Evolutionary conservation across 164 flowering plant genomes (phyloP), one percentile per base, ranked within the genome.

Genomic region (Houttuynia cordata): DNA sequence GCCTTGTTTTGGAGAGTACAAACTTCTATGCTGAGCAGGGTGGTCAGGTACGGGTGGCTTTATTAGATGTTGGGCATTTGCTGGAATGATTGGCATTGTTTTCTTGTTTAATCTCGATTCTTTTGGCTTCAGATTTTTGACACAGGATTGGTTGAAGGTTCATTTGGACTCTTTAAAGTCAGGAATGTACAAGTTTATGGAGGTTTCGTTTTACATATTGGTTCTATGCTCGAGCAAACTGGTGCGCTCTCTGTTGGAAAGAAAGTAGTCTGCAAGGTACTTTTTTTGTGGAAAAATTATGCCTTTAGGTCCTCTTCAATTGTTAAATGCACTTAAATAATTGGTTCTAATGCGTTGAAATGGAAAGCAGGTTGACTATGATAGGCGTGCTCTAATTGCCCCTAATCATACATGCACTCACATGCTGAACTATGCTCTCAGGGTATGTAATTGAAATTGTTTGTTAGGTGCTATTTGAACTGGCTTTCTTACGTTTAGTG

Each of bases 381-480:
- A 78, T 10, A 77, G 99, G 64, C 89, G 99, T 56, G 77, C 74
- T 54, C 84, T 78, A 61, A 85, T 91, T 78, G 99, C 97, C 51
- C 99, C 99, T 19, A 94, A 94, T 70, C 99, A 94, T 74, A 94
- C 99, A 5, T 94, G 99, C 66, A 94, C 99, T 20, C 99, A 94
- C 79, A 87, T 94, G 91, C 70, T 94, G 71, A 94, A 94, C 66
- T 94, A 79, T 79, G 99, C 99, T 54, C 86, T 94, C 19, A 77
- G 84, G 93, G 99, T 93, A 77, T 62, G 71, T 42, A n/a, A 4
- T 45, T 45, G 13, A 17, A 12, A 45, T 45, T 45, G 49, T 45
- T n/a, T 12, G 12, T 12, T 40, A 42, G 22, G 15, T 6, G 37
- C 24, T 50, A 45, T 14, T 23, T 18, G 24, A 39, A 18, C 7